Percentiles rank a stretch among this genome's conserved stretches.
phyloP scores from a whole-genome alignment of 2,329 filamentous ascomycete genomes.

The Penicillium sp. region DNA sequence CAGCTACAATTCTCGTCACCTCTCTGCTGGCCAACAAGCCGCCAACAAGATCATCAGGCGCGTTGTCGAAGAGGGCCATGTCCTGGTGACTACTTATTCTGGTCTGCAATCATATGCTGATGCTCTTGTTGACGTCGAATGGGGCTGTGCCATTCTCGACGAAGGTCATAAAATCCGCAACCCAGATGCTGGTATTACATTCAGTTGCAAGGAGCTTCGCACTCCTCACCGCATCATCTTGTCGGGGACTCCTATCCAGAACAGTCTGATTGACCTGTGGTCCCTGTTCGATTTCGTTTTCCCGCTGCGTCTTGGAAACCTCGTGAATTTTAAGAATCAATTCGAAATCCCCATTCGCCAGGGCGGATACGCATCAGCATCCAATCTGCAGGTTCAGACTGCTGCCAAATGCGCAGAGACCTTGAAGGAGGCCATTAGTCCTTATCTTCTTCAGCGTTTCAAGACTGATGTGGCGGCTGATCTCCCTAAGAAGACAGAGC shows the following conservation, averaged over 20 bases:
- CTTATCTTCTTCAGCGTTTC: conserved; percentile 85
- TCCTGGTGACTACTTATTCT: conserved; percentile 92
- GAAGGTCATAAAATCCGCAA: conserved; percentile 99
- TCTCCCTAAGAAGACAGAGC: conserved; percentile 91
- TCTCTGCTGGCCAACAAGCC: conserved; percentile 59
- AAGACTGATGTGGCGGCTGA: conserved; percentile 94
- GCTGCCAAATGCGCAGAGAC: conserved; percentile 92
- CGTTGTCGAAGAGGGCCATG: conserved; percentile 80
- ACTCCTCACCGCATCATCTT: conserved; percentile 89
- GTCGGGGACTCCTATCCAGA: conserved; percentile 96
- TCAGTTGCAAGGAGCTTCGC: conserved; percentile 88
- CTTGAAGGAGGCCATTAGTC: conserved; percentile 87
- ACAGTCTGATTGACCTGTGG: conserved; percentile 93
- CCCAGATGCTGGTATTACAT: conserved; percentile 89
- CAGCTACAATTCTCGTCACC: conserved; percentile 37
- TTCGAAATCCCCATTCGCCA: conserved; percentile 93
- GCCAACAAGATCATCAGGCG: conserved; percentile 78
- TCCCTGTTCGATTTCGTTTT: conserved; percentile 97
- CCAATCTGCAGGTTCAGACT: conserved; percentile 89
- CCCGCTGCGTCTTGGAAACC: conserved; percentile 87
- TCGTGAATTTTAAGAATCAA: conserved; percentile 84
- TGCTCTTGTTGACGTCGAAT: conserved; percentile 75
- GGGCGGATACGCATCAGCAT: conserved; percentile 92
- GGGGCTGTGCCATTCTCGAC: conserved; percentile 91
- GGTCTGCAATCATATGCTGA: conserved; percentile 91